Evolutionary conservation across 371 early-diverging fungal species (phyloP), one percentile per base, ranked within the genome.

Genomic region (Rhizopus stolonifer): DNA sequence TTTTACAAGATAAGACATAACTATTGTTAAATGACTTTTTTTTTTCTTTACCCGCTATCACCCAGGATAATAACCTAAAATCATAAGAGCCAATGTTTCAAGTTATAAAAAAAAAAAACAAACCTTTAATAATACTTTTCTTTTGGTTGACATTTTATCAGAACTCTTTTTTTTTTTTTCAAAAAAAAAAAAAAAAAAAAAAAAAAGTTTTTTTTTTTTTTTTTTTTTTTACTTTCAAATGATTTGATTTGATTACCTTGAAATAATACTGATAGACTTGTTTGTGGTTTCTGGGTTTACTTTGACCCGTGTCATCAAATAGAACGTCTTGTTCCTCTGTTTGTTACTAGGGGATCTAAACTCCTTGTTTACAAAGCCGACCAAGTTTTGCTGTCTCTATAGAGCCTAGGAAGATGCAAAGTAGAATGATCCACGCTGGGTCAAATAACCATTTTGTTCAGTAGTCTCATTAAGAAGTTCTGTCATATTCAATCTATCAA

Each of bases 221-320:
- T 42, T 42, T n/a, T n/a, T n/a, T 21, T 42, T 46, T 43, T 2
- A 58, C 64, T 40, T 58, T 42, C 22, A 54, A 53, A 43, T 63
- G 53, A 33, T 70, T 60, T 15, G 69, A 69, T 32, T 61, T 64
- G n/a, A 53, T 54, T 9, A 73, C 77, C 33, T 68, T 65, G 13
- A 50, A 44, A 46, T 72, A 77, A 17, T 60, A 61, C 6, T 58
- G 54, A 23, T 59, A 46, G 10, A 73, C 70, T 22, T 61, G 49
- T 13, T 53, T 55, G 42, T 58, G 67, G 33, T 72, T 69, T 19
- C 73, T 38, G 1, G 62, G 59, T 1, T 65, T 61, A 10, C 77
- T 73, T 32, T 72, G 56, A n/a, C 73, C 77, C 42, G 65, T 57
- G n/a, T 65, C 71, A 53, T 77, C 65, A 49, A 67, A 54, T 5